phyloP scores from a whole-genome alignment of 345 rosid genomes.

The Zanthoxylum bungeanum region DNA sequence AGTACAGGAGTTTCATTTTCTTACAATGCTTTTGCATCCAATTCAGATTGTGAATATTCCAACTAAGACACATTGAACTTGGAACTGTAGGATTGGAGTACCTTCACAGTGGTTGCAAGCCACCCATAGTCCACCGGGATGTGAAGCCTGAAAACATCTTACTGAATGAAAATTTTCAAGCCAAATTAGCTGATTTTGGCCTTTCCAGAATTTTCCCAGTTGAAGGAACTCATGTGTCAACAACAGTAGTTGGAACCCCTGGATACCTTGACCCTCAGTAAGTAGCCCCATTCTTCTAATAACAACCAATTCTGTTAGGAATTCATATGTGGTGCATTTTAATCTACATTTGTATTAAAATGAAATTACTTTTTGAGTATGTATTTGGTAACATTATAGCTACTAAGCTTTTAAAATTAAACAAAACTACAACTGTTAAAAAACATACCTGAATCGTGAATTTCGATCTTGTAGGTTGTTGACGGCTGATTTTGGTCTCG shows the following conservation, averaged over 20 bases:
- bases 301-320: no score
- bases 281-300: no score
- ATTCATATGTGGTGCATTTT: no score
- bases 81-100: constrained; percentile 33
- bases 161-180: constrained; percentile 22
- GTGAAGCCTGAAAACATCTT: constrained; percentile 37
- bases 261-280: constrained; percentile 41
- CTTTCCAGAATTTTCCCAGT: constrained; percentile 26
- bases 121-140: constrained; percentile 32
- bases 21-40: no score
- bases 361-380: no score
- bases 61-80: background rate
- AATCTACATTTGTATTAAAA: no score
- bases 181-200: constrained; percentile 36
- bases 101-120: constrained; percentile 13
- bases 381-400: no score
- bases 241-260: constrained; percentile 41
- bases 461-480: no score
- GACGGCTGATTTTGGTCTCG: no score
- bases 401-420: no score
- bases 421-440: no score
- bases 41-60: background rate
- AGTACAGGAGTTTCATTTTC: background rate
- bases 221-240: constrained; percentile 37
- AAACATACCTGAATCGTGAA: no score